Base-by-base conservation (phyloP, 2,329 filamentous ascomycete species). In the Aspergillus sp. region DNA sequence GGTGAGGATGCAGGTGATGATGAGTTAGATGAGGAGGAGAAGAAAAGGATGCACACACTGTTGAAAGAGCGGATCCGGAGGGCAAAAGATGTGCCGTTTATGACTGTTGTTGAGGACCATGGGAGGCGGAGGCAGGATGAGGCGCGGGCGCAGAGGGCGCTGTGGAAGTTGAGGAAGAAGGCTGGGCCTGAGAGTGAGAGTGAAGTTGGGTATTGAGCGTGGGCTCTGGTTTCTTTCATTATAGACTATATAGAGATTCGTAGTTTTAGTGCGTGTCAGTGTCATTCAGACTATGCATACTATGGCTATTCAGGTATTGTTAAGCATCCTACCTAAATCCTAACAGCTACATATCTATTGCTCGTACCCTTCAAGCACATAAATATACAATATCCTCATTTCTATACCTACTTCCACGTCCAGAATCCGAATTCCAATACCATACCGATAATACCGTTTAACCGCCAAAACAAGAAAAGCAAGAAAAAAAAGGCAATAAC, bases 91-190 rank as follows among this genome's bases (percentile, higher is more conserved):
- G 73, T 73, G n/a, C 75, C 75, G 8, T 78, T 73, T 73, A 73
- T 77, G 72, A 73, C 63, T 15, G 69, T 76, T 46, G 64, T 73
- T 31, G 73, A 76, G 43, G 71, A 73, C 50, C 65, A 68, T 23
- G 67, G 70, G 40, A 63, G 65, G 14, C 59, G 65, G 23, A 70
- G 67, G 41, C 64, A 66, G 14, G 70, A 71, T 52, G 61, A 51
- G 41, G 65, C 61, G 27, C 64, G 63, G 55, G 61, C 70, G 57
- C 68, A 70, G 55, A 66, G 64, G 61, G 46, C 64, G 12, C 55
- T 76, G 27, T 77, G 74, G 75, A 77, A 74, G 55, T 52, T 77
- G 43, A 65, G 72, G 41, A 77, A 77, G 63, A 72, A 69, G 66
- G 73, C 71, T 11, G 72, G 74, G 58, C 65, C 69, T 8, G 69